A percentile compares a stretch with the other conserved stretches of the same genome.
phyloP scores from a whole-genome alignment of 345 rosid species.

The Populus nigra region DNA sequence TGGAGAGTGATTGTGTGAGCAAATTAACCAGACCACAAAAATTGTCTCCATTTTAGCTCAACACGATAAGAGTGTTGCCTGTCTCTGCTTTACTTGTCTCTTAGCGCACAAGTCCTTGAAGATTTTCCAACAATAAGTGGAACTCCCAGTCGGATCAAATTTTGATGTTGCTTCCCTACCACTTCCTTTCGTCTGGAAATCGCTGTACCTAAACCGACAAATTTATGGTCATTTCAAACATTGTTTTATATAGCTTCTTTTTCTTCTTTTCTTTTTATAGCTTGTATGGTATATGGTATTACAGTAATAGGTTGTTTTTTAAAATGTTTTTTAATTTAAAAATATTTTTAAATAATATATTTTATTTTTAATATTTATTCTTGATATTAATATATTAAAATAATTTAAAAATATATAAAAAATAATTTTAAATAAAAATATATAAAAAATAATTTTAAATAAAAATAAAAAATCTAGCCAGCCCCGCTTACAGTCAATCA shows the following conservation, averaged over 20 bases:
- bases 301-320: too few species aligned
- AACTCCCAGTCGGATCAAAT: conserved; percentile 1
- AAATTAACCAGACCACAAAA: not conserved
- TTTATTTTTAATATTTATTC: too few species aligned
- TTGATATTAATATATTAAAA: too few species aligned
- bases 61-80: not conserved
- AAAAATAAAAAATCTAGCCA: too few species aligned
- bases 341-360: too few species aligned
- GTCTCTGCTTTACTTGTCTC: not conserved
- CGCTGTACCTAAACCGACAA: not conserved
- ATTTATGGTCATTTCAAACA: not conserved
- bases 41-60: not conserved
- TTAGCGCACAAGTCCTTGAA: not conserved
- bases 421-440: too few species aligned
- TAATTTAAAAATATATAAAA: too few species aligned
- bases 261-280: too few species aligned
- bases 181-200: not conserved
- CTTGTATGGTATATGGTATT: too few species aligned
- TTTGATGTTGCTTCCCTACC: not conserved
- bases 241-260: not conserved
- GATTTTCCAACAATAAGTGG: not conserved
- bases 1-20: not conserved
- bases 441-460: too few species aligned
- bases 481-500: too few species aligned
- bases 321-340: too few species aligned